Evolutionary conservation across 1,139 yeast species (phyloP).

Genomic region (Lodderomyces beijingensis): DNA sequence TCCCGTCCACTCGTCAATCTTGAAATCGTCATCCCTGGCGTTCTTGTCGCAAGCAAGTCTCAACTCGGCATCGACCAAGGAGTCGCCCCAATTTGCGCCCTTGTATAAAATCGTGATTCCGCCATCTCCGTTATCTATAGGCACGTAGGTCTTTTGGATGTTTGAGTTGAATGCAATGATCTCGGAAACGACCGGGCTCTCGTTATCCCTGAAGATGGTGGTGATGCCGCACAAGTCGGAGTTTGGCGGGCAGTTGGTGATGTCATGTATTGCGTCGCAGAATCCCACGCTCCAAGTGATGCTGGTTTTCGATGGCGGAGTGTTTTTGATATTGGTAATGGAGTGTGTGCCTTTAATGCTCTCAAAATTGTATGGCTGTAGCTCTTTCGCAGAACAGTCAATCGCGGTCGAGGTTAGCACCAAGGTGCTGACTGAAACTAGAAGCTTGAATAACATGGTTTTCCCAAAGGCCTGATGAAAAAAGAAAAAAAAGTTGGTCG

Average conservation of each 20-base stretch:
- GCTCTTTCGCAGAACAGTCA: constrained; percentile 42
- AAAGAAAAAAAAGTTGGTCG: neutral
- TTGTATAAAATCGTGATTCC: constrained; percentile 46
- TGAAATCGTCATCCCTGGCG: constrained; percentile 26
- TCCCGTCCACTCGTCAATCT: constrained; percentile 33
- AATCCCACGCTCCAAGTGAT: constrained; percentile 68
- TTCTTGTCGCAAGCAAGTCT: constrained; percentile 48
- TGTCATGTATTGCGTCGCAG: constrained; percentile 44
- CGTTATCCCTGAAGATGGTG: constrained; percentile 42
- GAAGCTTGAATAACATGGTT: neutral
- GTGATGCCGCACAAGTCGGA: constrained; percentile 72
- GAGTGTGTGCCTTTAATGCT: constrained; percentile 47
- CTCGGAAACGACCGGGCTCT: constrained; percentile 43
- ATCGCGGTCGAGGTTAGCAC: constrained; percentile 21
- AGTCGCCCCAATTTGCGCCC: constrained; percentile 72
- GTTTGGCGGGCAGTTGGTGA: constrained; percentile 56
- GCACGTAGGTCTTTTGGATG: constrained; percentile 26
- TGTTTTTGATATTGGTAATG: constrained; percentile 37
- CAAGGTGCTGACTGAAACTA: constrained; percentile 3
- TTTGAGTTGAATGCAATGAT: constrained; percentile 47
- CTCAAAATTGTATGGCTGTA: constrained; percentile 40
- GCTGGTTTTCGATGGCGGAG: constrained; percentile 75
- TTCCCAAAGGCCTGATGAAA: neutral
- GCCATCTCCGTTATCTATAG: constrained; percentile 21
- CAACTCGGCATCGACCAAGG: constrained; percentile 46